Base-by-base conservation (phyloP, 176 grass and related monocot species). In the Avena insularis region DNA sequence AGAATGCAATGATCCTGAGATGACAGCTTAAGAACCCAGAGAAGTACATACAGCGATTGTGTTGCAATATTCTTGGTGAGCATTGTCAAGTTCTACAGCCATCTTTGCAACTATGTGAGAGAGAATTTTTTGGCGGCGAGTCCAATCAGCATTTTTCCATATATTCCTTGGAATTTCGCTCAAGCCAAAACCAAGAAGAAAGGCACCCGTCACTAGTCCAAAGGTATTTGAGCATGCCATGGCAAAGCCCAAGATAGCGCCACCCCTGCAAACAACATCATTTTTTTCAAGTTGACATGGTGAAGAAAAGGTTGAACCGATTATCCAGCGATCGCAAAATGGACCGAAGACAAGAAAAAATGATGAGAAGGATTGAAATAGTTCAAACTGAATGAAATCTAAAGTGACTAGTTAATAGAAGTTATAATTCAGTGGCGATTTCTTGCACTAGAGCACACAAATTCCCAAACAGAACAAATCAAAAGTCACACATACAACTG, bases 181-280 rank as follows among this genome's bases (percentile, higher is more conserved):
- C 86, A 99, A 86, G 3, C 97, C 97, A 99, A 96, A 99, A 80
- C 97, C 97, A 91, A 99, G 92, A 87, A 99, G 94, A 90, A 99
- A 99, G 71, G 97, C 97, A 90, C 97, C 96, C 16, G 96, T 98
- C 53, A 98, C 96, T 23, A 98, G 89, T 79, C 96, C 96, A 90
- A 98, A 98, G 31, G 96, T 98, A 91, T 98, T 98, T 78, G 96
- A 98, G 66, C 93, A 98, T 84, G 93, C 96, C 96, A 98, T 98
- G 43, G 96, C 94, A 84, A 98, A 93, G 75, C 96, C 96, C 85
- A 98, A 88, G 77, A 98, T 94, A 85, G 83, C 84, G 25, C 89
- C 93, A 46, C 91, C 88, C 96, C 96, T 98, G 88, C 87, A 20
- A 93, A 75, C 11, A 87, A 62, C 63, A 87, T 43, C 71, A 89